Conservation (phyloP, 345 rosid genomes). For the Viola odorata region DNA sequence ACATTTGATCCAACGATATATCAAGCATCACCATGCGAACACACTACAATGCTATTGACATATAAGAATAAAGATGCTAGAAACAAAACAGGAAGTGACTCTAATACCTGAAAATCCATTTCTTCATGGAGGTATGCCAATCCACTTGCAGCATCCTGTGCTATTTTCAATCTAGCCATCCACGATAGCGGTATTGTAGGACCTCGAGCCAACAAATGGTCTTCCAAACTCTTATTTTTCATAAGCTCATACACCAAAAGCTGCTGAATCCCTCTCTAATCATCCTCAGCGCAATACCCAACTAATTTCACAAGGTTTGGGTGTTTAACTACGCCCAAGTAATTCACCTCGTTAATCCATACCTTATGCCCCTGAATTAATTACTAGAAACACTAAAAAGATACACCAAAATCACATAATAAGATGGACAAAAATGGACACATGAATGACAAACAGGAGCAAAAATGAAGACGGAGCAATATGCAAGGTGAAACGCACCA, state of each 20-base stretch:
- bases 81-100: neutral
- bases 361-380: conserved; percentile 99
- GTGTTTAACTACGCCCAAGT: conserved; percentile 84
- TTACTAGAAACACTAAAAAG: conserved; percentile 48
- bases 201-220: conserved; percentile 56
- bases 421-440: neutral
- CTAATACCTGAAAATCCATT: conserved; percentile 83
- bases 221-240: conserved; percentile 86
- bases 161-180: conserved; percentile 68
- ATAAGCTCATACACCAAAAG: conserved; percentile 85
- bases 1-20: neutral
- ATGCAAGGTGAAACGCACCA: too few species aligned
- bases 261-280: conserved; percentile 88
- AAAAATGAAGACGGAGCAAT: too few species aligned
- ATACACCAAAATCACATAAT: conserved; percentile 17
- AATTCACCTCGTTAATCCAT: conserved; percentile 95
- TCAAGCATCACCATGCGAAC: too few species aligned
- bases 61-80: neutral
- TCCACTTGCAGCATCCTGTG: conserved; percentile 90
- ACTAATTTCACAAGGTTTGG: conserved; percentile 88
- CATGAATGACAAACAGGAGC: neutral
- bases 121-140: conserved; percentile 93
- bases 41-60: neutral
- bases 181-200: conserved; percentile 49
- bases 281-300: conserved; percentile 92